Evolutionary conservation across 176 grass and related monocot species (phyloP).

Genomic region (Oryza glaberrima): DNA sequence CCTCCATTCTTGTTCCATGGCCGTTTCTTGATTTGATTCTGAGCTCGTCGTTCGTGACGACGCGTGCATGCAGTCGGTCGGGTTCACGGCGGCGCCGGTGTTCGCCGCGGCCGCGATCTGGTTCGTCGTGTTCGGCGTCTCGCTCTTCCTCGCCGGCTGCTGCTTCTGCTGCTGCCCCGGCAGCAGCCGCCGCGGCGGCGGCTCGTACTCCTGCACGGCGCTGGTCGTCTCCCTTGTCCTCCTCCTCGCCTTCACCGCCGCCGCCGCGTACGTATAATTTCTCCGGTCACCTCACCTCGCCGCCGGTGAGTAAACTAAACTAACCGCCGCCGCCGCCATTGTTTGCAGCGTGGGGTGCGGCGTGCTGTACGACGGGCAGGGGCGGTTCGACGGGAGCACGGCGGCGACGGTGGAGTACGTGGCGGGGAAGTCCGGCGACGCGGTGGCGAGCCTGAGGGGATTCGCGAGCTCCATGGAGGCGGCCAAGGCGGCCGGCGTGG

Average conservation of each 20-base stretch:
- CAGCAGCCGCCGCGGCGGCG: background rate
- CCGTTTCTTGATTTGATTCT: background rate
- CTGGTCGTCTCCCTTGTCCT: constrained; percentile 53
- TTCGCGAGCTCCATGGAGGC: constrained; percentile 50
- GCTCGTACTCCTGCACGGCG: constrained; percentile 50
- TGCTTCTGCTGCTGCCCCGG: constrained; percentile 78
- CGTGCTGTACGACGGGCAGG: constrained; percentile 73
- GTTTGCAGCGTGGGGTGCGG: constrained; percentile 63
- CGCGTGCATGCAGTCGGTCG: constrained; percentile 60
- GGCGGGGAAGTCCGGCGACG: constrained; percentile 49
- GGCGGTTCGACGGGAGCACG: constrained; percentile 67
- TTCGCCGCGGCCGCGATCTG: constrained; percentile 64
- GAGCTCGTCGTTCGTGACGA: background rate
- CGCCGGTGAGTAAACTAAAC: background rate
- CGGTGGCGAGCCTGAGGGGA: constrained; percentile 60
- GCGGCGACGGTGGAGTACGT: constrained; percentile 67
- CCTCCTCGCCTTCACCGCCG: constrained; percentile 58
- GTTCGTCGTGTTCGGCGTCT: constrained; percentile 67
- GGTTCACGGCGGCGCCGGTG: constrained; percentile 69
- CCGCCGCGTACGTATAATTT: constrained; percentile 79
- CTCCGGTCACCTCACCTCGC: background rate
- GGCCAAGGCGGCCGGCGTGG: constrained; percentile 54
- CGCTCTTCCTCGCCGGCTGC: constrained; percentile 58
- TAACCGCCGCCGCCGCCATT: background rate
- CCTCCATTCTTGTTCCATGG: background rate